phyloP scores from a whole-genome alignment of 192 early-diverging fungal species.

The Coemansia javaensis region DNA sequence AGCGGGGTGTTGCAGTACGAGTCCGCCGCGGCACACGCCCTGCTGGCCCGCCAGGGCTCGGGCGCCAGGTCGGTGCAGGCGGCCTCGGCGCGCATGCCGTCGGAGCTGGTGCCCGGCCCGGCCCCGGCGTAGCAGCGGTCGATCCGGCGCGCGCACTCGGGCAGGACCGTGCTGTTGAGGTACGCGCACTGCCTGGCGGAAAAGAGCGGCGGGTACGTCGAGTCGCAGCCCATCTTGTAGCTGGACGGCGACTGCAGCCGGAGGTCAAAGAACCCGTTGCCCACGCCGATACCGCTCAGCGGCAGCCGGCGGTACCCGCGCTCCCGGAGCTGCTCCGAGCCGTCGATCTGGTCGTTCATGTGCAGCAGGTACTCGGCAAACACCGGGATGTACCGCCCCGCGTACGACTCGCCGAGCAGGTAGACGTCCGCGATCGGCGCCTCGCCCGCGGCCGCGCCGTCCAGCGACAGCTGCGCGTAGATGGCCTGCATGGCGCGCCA shows the following conservation, averaged over 20 bases:
- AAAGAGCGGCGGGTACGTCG: constrained; percentile 35
- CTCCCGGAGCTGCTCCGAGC: constrained; percentile 8
- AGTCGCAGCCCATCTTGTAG: constrained; percentile 45
- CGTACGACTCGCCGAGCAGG: constrained; percentile 57
- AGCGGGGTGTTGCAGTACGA: constrained; percentile 37
- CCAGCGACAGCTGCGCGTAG: constrained; percentile 11
- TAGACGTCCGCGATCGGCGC: constrained; percentile 1
- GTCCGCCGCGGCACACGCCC: constrained; percentile 22
- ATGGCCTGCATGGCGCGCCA: constrained; percentile 52
- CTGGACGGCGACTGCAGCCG: constrained; percentile 26
- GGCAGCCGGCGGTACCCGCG: constrained; percentile 32
- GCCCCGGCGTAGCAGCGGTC: constrained; percentile 50
- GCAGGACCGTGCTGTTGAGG: constrained; percentile 43
- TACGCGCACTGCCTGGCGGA: constrained; percentile 12
- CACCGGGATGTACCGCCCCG: constrained; percentile 53
- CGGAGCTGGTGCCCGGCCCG: constrained; percentile 3
- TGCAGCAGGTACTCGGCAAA: constrained; percentile 40
- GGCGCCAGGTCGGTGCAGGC: constrained; percentile 8
- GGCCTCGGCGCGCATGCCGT: constrained; percentile 15
- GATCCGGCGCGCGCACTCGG: constrained; percentile 48
- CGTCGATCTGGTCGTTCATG: constrained; percentile 25
- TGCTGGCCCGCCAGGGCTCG: constrained; percentile 14
- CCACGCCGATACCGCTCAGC: constrained; percentile 51
- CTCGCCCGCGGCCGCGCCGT: neutral
- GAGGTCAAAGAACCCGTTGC: constrained; percentile 54